A percentile compares a stretch with the other conserved stretches of the same genome.
These are phyloP conservation scores for Crotalaria pallida DNA, from an alignment of 306 rosid genomes.

Conservation along the genomic window DNA sequence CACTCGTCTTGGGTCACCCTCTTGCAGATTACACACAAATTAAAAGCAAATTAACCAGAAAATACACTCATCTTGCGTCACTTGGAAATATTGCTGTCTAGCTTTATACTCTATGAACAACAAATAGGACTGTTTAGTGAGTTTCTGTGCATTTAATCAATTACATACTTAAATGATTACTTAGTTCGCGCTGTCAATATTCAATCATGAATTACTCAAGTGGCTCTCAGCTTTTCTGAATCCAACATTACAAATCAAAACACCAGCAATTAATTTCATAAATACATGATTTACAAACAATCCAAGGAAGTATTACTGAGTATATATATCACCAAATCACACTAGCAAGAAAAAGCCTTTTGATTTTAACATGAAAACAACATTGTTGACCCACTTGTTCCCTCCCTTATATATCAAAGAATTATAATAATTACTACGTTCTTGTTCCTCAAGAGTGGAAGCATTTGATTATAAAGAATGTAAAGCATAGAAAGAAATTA, in stretches of 20 bases:
- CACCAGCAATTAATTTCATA: not conserved
- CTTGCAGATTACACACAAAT: slow-evolving; percentile 33
- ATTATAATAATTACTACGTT: not conserved
- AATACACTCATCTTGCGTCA: not conserved
- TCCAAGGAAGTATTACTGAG: not conserved
- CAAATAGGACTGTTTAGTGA: not conserved
- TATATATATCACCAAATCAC: not conserved
- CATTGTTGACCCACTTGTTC: too few relatives aligned
- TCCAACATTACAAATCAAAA: not conserved
- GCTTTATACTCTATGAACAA: not conserved
- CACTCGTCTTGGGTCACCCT: not conserved
- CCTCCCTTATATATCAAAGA: too few relatives aligned
- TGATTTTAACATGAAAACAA: not conserved
- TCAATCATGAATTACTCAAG: not conserved
- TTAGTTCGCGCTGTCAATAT: not conserved
- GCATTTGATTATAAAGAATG: not conserved
- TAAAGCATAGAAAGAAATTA: not conserved
- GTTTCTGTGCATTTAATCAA: not conserved
- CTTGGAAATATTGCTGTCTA: not conserved
- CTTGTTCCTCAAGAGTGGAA: not conserved
- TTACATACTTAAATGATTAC: not conserved
- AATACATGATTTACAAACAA: not conserved
- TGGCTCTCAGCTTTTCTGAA: not conserved
- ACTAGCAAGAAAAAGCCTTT: not conserved
- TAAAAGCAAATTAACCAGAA: slow-evolving; percentile 9